Evolutionary conservation across 2,329 filamentous ascomycete species (phyloP).

Genomic region (Botrytis porri): DNA sequence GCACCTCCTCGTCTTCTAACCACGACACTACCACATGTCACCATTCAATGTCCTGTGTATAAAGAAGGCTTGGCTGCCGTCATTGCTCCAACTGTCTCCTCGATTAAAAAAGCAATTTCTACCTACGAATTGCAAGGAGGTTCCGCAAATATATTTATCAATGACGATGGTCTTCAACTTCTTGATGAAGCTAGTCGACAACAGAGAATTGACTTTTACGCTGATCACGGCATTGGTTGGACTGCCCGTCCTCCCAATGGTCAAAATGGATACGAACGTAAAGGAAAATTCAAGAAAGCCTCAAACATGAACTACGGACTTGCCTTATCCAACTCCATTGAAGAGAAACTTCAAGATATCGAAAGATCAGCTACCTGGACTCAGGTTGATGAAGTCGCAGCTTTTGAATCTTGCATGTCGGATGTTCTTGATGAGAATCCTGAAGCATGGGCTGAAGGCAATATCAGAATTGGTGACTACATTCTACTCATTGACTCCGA

Average conservation of each 20-base stretch:
- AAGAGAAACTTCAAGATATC: slow-evolving; percentile 17
- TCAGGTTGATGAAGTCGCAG: slow-evolving; percentile 42
- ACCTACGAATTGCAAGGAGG: slow-evolving; percentile 77
- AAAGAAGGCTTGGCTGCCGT: slow-evolving; percentile 76
- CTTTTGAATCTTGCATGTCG: slow-evolving; percentile 48
- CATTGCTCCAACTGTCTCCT: slow-evolving; percentile 73
- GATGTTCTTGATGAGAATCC: slow-evolving; percentile 50
- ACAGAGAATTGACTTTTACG: slow-evolving; percentile 65
- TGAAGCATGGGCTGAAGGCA: slow-evolving; percentile 56
- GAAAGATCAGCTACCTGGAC: slow-evolving; percentile 9
- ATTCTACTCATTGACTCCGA: slow-evolving; percentile 68
- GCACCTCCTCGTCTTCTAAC: slow-evolving; percentile 60
- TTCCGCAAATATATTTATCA: slow-evolving; percentile 73
- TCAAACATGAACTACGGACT: slow-evolving; percentile 69
- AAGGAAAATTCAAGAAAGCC: slow-evolving; percentile 54
- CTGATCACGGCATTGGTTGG: slow-evolving; percentile 68
- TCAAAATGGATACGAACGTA: slow-evolving; percentile 55
- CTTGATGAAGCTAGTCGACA: slow-evolving; percentile 59
- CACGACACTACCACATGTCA: slow-evolving; percentile 64
- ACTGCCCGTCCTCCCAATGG: slow-evolving; percentile 64
- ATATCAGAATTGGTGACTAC: slow-evolving; percentile 59
- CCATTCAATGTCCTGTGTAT: slow-evolving; percentile 84
- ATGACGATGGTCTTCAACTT: slow-evolving; percentile 71
- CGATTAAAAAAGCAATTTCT: slow-evolving; percentile 73
- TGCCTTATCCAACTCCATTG: slow-evolving; percentile 41